Conservation (phyloP, 78 protist genomes). For the Dictyostelium firmibasis region DNA sequence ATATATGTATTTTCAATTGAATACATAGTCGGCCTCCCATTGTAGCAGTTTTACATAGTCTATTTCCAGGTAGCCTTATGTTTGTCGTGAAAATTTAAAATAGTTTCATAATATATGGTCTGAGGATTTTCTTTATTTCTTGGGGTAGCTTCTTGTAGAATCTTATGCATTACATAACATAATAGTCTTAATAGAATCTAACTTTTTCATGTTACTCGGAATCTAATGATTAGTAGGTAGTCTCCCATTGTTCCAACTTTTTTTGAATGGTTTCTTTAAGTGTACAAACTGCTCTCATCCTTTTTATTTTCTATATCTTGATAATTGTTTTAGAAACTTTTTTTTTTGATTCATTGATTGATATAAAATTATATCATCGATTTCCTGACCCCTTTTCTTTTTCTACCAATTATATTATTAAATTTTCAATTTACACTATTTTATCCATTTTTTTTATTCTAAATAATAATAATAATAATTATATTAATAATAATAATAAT, state of each 20-base stretch:
- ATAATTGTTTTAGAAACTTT: not conserved
- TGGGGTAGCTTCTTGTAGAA: not conserved
- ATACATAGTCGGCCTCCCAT: no score
- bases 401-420: not conserved
- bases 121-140: not conserved
- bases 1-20: not conserved
- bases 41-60: not conserved
- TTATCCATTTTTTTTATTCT: not conserved
- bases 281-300: not conserved
- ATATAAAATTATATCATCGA: not conserved
- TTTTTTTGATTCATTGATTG: not conserved
- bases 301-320: not conserved
- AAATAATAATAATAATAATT: no score
- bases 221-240: not conserved
- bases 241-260: not conserved
- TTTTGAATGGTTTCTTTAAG: not conserved
- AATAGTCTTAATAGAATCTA: not conserved
- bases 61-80: not conserved
- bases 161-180: not conserved
- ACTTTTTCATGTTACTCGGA: not conserved
- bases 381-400: not conserved
- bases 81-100: not conserved
- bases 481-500: no score
- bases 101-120: not conserved
- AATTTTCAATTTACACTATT: not conserved